A percentile compares a stretch with the other conserved stretches of the same genome.
These are phyloP conservation scores for Scheffersomyces lignosus DNA, from an alignment of 805 yeast species.

Conservation along the genomic window DNA sequence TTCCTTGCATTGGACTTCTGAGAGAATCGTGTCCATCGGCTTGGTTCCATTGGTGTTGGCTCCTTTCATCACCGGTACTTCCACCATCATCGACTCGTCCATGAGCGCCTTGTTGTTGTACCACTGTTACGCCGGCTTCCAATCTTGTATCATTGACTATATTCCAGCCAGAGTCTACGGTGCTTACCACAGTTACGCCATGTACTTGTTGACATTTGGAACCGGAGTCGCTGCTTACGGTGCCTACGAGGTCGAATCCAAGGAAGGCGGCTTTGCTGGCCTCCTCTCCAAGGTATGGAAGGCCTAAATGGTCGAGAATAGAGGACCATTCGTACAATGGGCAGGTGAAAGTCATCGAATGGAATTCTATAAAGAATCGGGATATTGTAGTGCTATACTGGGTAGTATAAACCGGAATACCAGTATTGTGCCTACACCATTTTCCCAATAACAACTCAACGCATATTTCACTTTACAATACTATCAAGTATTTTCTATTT, in stretches of 20 bases:
- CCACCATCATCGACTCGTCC: slow-evolving; percentile 56
- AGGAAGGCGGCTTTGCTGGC: slow-evolving; percentile 63
- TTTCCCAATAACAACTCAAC: too few species aligned
- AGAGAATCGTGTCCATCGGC: slow-evolving; percentile 58
- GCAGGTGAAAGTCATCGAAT: too few species aligned
- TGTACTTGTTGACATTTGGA: slow-evolving; percentile 61
- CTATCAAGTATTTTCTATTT: too few species aligned
- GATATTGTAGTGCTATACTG: too few species aligned
- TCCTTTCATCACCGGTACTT: slow-evolving; percentile 57
- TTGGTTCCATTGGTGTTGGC: slow-evolving; percentile 63
- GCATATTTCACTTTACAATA: too few species aligned
- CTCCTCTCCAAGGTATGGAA: slow-evolving; percentile 41
- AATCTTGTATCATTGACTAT: slow-evolving; percentile 75
- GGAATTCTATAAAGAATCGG: too few species aligned
- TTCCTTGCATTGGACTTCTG: slow-evolving; percentile 73
- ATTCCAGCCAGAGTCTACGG: slow-evolving; percentile 77
- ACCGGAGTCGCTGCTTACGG: slow-evolving; percentile 70
- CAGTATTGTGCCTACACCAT: too few species aligned
- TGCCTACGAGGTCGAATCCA: slow-evolving; percentile 64
- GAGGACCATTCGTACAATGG: too few species aligned
- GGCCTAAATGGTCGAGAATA: too few species aligned
- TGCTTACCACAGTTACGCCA: slow-evolving; percentile 57
- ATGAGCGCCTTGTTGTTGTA: slow-evolving; percentile 55
- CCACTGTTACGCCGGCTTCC: slow-evolving; percentile 73
- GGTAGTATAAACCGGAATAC: too few species aligned